A percentile compares a stretch with the other conserved stretches of the same genome.
Evolutionary conservation across 768 basidiomycete genomes (phyloP).

Genomic region (Cystofilobasidium macerans): DNA sequence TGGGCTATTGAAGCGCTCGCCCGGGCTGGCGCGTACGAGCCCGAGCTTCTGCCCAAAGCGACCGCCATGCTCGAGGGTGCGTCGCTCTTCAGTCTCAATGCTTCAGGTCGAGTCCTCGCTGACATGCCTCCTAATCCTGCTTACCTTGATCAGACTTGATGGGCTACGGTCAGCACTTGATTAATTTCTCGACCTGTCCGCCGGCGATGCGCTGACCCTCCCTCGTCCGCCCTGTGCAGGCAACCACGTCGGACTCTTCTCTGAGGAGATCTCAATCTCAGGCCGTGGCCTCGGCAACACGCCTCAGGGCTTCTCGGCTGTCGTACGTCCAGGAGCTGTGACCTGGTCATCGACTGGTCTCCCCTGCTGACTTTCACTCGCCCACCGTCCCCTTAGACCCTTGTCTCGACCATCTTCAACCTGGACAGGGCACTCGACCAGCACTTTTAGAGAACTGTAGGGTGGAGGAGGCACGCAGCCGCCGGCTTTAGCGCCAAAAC

Average conservation of each 20-base stretch:
- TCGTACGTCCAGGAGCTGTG: neutral
- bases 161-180: no score
- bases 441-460: neutral
- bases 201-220: no score
- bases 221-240: no score
- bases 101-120: no score
- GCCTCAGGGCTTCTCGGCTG: constrained; percentile 4
- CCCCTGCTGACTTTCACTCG: neutral
- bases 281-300: neutral
- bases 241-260: constrained; percentile 78
- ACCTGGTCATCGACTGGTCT: neutral
- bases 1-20: constrained; percentile 81
- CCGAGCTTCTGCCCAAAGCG: constrained; percentile 37
- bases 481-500: neutral
- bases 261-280: constrained; percentile 48
- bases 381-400: neutral
- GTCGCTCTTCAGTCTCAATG: no score
- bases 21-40: neutral
- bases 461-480: neutral
- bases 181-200: no score
- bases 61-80: constrained; percentile 45
- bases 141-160: constrained; percentile 52
- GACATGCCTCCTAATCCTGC: no score
- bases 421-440: neutral
- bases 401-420: neutral